These are phyloP conservation scores for Nitzschia palea DNA, from an alignment of 108 stramenopile species.

Conservation along the genomic window DNA sequence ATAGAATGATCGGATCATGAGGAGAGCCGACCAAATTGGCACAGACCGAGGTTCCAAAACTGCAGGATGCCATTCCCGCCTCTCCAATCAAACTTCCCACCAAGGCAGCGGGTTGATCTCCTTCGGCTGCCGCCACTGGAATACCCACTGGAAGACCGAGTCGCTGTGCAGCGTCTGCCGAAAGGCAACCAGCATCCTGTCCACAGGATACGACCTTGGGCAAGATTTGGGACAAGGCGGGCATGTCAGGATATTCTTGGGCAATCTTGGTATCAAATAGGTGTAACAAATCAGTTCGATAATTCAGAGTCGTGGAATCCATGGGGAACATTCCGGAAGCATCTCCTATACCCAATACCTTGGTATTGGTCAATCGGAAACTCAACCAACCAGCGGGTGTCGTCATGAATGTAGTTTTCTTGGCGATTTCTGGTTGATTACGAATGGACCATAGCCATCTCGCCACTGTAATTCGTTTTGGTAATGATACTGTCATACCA, in stretches of 20 bases:
- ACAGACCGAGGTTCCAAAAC: constrained; percentile 54
- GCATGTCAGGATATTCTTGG: not conserved
- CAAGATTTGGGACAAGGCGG: not conserved
- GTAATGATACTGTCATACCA: constrained; percentile 19
- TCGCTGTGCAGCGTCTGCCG: constrained; percentile 66
- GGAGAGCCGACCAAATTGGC: constrained; percentile 38
- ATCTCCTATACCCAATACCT: constrained; percentile 41
- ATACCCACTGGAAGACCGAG: constrained; percentile 65
- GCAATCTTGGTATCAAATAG: constrained; percentile 10
- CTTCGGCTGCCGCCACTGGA: constrained; percentile 65
- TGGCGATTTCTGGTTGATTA: constrained; percentile 27
- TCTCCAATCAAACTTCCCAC: constrained; percentile 46
- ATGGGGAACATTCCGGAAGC: constrained; percentile 56
- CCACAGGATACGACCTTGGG: constrained; percentile 11
- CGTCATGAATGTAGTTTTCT: constrained; percentile 17
- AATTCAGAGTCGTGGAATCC: constrained; percentile 11
- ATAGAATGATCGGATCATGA: not conserved
- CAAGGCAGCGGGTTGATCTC: constrained; percentile 49
- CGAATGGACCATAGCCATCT: constrained; percentile 45
- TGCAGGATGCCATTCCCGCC: constrained; percentile 40
- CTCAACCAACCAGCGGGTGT: constrained; percentile 52
- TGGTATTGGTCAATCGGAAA: constrained; percentile 21
- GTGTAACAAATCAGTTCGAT: constrained; percentile 16
- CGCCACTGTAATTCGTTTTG: constrained; percentile 42
- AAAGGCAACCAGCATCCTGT: constrained; percentile 46